These are phyloP conservation scores for Cubamyces sp. DNA, from an alignment of 768 basidiomycete genomes.

Conservation along the genomic window DNA sequence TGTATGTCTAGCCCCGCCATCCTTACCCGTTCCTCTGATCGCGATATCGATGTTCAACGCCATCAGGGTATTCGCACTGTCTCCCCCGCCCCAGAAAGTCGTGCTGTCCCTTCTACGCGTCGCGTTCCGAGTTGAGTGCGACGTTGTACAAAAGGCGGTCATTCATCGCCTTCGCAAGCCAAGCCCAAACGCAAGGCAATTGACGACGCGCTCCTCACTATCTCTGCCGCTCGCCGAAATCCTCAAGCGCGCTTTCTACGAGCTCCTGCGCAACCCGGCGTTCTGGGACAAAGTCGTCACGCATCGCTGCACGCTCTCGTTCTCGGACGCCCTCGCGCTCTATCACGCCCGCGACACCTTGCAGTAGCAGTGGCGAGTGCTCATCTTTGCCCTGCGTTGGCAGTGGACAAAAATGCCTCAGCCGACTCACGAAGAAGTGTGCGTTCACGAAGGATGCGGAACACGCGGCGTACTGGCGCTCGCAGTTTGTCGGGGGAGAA, in stretches of 20 bases:
- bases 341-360: neutral
- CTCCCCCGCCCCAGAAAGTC: neutral
- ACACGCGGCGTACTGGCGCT: neutral
- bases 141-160: constrained; percentile 33
- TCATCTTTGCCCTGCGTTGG: neutral
- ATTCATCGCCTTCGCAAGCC: constrained; percentile 33
- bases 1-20: neutral
- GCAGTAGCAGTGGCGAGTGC: neutral
- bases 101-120: constrained; percentile 38
- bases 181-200: constrained; percentile 26
- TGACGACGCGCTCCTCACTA: constrained; percentile 34
- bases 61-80: neutral
- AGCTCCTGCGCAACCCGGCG: constrained; percentile 38
- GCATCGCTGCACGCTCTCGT: neutral
- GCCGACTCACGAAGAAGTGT: neutral
- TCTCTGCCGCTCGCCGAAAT: constrained; percentile 38
- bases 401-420: too few species aligned
- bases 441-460: neutral
- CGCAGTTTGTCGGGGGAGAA: neutral
- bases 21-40: too few species aligned
- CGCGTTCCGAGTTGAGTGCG: constrained; percentile 39
- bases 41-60: neutral
- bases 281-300: constrained; percentile 30
- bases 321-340: neutral
- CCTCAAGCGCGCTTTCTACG: constrained; percentile 45